A percentile compares a stretch with the other conserved stretches of the same genome.
Evolutionary conservation across 108 stramenopile species (phyloP).

Genomic region (Conticribra weissflogii): DNA sequence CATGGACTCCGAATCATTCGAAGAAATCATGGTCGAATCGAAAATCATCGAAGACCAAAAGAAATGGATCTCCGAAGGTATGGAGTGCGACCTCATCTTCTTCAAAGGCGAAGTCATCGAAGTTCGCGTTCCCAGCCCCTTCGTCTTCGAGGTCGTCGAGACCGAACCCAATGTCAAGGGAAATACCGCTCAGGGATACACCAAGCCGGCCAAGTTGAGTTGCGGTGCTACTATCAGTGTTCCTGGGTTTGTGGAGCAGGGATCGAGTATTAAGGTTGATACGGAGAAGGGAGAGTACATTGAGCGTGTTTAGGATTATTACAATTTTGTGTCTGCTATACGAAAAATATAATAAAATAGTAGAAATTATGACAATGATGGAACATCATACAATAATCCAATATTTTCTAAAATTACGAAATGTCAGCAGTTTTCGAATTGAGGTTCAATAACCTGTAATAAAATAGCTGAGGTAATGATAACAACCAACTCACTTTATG

Average conservation of each 20-base stretch:
- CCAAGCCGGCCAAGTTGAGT: slow-evolving; percentile 77
- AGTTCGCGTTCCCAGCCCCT: slow-evolving; percentile 73
- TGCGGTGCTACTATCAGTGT: slow-evolving; percentile 81
- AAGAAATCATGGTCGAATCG: slow-evolving; percentile 74
- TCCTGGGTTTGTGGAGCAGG: slow-evolving; percentile 80
- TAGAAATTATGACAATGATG: neutral
- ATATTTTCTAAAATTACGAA: no score
- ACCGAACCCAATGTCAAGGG: slow-evolving; percentile 94
- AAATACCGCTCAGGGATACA: slow-evolving; percentile 91
- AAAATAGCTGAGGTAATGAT: no score
- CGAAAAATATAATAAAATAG: neutral
- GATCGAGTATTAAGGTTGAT: slow-evolving; percentile 77
- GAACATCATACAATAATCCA: no score
- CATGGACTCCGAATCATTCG: slow-evolving; percentile 93
- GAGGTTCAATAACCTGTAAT: no score
- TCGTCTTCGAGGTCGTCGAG: slow-evolving; percentile 75
- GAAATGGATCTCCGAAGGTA: slow-evolving; percentile 87
- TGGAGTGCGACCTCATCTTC: slow-evolving; percentile 72
- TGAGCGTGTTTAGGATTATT: slow-evolving; percentile 51
- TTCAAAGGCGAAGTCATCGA: slow-evolving; percentile 92
- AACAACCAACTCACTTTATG: no score
- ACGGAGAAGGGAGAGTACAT: slow-evolving; percentile 77
- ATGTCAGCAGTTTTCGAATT: no score
- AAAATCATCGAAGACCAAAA: slow-evolving; percentile 71
- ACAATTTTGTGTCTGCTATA: neutral